Percentiles rank a stretch among this genome's conserved stretches.
These are phyloP conservation scores for Solanum chilense DNA, from an alignment of 257 asterid species.

Conservation along the genomic window DNA sequence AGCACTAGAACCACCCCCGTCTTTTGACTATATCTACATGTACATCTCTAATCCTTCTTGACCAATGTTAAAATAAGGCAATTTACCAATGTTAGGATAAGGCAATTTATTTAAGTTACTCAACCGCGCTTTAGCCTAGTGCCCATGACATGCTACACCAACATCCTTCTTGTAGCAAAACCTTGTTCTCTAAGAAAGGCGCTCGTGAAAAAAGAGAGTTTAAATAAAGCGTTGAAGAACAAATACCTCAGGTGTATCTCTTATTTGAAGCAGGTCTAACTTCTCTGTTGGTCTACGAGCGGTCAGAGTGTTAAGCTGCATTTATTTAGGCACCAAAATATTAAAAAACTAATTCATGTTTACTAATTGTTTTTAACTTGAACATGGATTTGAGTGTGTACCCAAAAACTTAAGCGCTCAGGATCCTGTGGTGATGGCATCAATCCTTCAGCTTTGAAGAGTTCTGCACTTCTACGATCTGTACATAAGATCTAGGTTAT, in stretches of 20 bases:
- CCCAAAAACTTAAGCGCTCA: slow-evolving; percentile 96
- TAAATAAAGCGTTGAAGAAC: neutral
- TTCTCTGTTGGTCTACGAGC: slow-evolving; percentile 81
- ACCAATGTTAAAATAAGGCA: neutral
- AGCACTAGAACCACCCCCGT: neutral
- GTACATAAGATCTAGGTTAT: slow-evolving; percentile 4
- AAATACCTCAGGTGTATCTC: slow-evolving; percentile 67
- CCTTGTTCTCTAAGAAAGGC: neutral
- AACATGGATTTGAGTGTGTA: slow-evolving; percentile 17
- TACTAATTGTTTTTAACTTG: neutral
- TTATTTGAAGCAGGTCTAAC: slow-evolving; percentile 68
- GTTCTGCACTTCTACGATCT: slow-evolving; percentile 87
- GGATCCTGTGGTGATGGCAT: slow-evolving; percentile 78
- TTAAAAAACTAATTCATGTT: neutral
- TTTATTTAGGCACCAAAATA: neutral
- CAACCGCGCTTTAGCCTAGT: neutral
- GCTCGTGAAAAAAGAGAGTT: neutral
- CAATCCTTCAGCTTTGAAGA: slow-evolving; percentile 77
- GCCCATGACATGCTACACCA: neutral
- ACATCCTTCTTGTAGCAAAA: neutral
- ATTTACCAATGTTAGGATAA: neutral
- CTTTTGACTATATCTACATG: neutral
- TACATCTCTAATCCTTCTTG: neutral
- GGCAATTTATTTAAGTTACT: neutral
- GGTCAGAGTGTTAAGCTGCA: slow-evolving; percentile 79